These are phyloP conservation scores for Chlorella variabilis DNA, from an alignment of 163 green algal species.

Conservation along the genomic window DNA sequence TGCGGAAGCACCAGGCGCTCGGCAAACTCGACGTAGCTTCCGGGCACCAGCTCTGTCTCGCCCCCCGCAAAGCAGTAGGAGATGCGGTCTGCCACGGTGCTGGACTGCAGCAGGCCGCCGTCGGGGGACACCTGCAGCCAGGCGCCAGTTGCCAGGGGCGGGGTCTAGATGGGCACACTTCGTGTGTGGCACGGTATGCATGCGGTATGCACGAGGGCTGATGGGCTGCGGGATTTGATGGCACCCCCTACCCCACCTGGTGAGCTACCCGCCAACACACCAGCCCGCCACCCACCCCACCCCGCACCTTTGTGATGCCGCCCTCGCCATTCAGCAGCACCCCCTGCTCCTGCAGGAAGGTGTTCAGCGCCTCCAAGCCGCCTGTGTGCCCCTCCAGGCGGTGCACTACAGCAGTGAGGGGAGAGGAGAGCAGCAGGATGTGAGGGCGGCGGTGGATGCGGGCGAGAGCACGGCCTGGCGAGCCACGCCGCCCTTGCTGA, in stretches of 20 bases:
- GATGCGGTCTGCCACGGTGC: constrained; percentile 74
- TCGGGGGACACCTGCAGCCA: constrained; percentile 71
- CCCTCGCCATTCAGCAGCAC: constrained; percentile 78
- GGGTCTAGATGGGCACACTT: no score
- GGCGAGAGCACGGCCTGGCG: no score
- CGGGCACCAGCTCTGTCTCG: constrained; percentile 42
- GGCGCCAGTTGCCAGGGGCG: no score
- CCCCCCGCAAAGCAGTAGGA: constrained; percentile 69
- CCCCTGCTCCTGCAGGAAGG: constrained; percentile 54
- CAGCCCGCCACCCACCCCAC: background rate
- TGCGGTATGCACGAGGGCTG: no score
- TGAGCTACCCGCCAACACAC: background rate
- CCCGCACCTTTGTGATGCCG: constrained; percentile 66
- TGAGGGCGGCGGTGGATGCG: background rate
- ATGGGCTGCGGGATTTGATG: no score
- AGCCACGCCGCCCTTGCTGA: no score
- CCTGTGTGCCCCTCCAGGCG: constrained; percentile 22
- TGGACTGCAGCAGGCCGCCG: constrained; percentile 75
- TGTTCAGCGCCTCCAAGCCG: constrained; percentile 65
- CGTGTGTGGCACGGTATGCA: no score
- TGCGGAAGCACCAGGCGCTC: constrained; percentile 78
- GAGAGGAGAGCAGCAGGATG: no score
- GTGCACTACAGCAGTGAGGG: constrained; percentile 31
- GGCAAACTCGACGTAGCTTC: constrained; percentile 90
- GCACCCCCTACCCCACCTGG: no score